phyloP scores from a whole-genome alignment of 164 flowering plant genomes.

The Sextonia rubra region DNA sequence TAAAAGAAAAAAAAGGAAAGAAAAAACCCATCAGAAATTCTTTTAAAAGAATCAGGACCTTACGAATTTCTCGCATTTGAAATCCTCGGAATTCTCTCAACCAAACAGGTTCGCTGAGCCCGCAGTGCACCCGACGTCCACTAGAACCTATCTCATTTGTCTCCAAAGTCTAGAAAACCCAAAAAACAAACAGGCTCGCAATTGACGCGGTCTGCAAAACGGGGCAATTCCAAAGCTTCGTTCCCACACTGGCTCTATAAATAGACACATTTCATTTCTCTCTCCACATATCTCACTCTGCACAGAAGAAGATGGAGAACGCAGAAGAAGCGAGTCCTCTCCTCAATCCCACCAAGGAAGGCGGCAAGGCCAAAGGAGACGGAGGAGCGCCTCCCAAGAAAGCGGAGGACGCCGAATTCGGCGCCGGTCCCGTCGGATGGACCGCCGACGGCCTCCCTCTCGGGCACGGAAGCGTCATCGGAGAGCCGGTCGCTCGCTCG shows the following conservation, averaged over 20 bases:
- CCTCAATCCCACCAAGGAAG: constrained; percentile 2
- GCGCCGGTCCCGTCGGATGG: constrained; percentile 28
- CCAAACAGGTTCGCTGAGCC: too few species aligned
- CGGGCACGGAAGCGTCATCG: constrained; percentile 59
- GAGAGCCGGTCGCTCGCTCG: constrained; percentile 52
- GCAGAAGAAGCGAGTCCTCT: constrained; percentile 56
- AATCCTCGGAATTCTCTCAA: too few species aligned
- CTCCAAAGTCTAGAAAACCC: too few species aligned
- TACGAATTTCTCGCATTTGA: too few species aligned
- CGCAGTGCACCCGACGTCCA: too few species aligned
- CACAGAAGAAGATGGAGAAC: constrained; percentile 31
- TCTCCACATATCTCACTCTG: background rate
- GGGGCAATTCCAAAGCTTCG: background rate
- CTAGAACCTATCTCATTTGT: too few species aligned
- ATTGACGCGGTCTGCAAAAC: background rate
- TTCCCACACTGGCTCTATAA: background rate
- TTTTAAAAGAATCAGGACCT: too few species aligned
- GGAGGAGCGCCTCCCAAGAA: background rate
- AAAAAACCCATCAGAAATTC: too few species aligned
- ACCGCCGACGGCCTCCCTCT: constrained; percentile 76
- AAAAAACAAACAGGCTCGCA: background rate
- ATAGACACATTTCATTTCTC: background rate
- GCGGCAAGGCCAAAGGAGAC: background rate
- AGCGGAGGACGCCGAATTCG: constrained; percentile 1
- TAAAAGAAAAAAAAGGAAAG: too few species aligned